Percentiles rank a stretch among this genome's conserved stretches.
These are phyloP conservation scores for Lactarius indigo DNA, from an alignment of 768 basidiomycete species.

Conservation along the genomic window DNA sequence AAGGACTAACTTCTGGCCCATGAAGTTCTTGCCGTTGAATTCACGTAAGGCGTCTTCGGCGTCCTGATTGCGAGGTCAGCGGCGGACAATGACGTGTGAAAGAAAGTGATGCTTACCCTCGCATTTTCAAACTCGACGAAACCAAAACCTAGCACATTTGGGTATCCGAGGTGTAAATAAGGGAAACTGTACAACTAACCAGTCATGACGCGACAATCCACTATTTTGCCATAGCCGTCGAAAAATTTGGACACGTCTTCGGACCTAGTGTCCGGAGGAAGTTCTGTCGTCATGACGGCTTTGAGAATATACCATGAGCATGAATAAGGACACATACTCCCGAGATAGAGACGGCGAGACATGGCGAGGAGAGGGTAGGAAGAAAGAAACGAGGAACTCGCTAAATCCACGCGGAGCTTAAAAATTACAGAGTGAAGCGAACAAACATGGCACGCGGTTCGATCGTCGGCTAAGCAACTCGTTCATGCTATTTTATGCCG, in stretches of 20 bases:
- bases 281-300: slow-evolving; percentile 43
- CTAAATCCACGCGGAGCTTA: slow-evolving; percentile 20
- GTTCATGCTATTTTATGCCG: neutral
- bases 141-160: slow-evolving; percentile 65
- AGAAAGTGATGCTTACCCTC: slow-evolving; percentile 44
- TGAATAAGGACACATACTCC: slow-evolving; percentile 49
- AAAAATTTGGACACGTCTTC: slow-evolving; percentile 88
- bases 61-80: slow-evolving; percentile 50
- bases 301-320: slow-evolving; percentile 3
- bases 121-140: slow-evolving; percentile 94
- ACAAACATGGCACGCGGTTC: slow-evolving; percentile 22
- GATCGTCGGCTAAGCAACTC: neutral
- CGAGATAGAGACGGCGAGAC: slow-evolving; percentile 84
- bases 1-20: slow-evolving; percentile 71
- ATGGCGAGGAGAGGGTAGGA: slow-evolving; percentile 43
- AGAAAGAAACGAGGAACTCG: slow-evolving; percentile 3
- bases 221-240: slow-evolving; percentile 82
- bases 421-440: neutral
- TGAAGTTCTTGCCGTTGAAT: slow-evolving; percentile 84
- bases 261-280: slow-evolving; percentile 78
- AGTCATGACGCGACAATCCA: slow-evolving; percentile 93
- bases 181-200: slow-evolving; percentile 45
- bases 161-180: neutral
- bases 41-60: slow-evolving; percentile 90
- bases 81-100: neutral